Percentiles rank a stretch among this genome's conserved stretches.
Conservation (phyloP, 768 basidiomycete genomes). For the Lentinula sp. region DNA sequence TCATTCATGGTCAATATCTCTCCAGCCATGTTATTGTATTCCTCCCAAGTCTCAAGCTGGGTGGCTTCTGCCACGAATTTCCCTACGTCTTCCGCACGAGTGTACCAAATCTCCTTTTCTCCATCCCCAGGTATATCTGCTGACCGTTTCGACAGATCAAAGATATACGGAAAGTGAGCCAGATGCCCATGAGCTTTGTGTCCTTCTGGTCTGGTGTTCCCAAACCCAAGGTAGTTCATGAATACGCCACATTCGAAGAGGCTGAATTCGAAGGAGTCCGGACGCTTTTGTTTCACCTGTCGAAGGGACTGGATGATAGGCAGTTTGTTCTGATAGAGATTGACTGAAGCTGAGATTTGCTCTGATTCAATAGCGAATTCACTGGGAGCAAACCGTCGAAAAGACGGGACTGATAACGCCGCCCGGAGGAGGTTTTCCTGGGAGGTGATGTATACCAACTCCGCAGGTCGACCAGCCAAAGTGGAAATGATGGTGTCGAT, state of each 20-base stretch:
- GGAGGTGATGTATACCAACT: neutral
- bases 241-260: neutral
- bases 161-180: neutral
- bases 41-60: conserved; percentile 3
- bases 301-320: neutral
- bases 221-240: conserved; percentile 2
- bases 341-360: neutral
- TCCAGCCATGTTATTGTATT: conserved; percentile 1
- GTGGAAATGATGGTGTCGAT: conserved; percentile 7
- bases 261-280: conserved; percentile 1
- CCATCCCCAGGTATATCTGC: conserved; percentile 6
- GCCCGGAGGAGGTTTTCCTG: conserved; percentile 4
- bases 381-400: conserved; percentile 5
- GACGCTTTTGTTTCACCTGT: neutral
- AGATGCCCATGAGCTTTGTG: conserved; percentile 1
- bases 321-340: neutral
- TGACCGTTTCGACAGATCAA: neutral
- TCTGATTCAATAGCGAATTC: conserved; percentile 2
- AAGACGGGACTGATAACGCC: neutral
- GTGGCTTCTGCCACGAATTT: conserved; percentile 3
- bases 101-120: neutral
- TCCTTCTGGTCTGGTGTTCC: neutral
- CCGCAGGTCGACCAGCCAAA: neutral
- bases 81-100: conserved; percentile 1
- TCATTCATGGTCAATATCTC: conserved; percentile 1